Evolutionary conservation across 352 stramenopile species (phyloP), one percentile per base, ranked within the genome.

Genomic region (Pythium coloratum): DNA sequence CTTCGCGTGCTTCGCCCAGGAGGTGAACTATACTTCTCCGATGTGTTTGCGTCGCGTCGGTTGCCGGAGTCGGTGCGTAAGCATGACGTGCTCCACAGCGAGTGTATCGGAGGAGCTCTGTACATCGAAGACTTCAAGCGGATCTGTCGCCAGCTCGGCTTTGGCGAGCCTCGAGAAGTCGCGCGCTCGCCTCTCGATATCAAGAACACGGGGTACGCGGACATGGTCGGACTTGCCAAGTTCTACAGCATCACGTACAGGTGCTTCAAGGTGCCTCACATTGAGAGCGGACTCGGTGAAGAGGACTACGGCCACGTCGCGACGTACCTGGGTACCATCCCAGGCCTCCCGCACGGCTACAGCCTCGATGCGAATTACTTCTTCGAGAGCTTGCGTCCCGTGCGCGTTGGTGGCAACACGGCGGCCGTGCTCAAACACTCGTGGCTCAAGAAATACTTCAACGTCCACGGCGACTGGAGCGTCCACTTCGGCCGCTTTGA

Each of bases 71-170:
- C 72, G 36, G 90, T 60, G 16, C 78, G 80, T 40, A 79, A 94
- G 24, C 78, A 97, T 73, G 75, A 87, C 33, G 83, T 96, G 9
- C 71, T 98, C 2, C 96, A 91, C 82, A 90, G 91, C 44, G 91
- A 98, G 72, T 97, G 93, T 64, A 74, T 98, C 13, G 84, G 73
- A 4, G 93, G 93, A 38, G 91, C 93, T 1, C 69, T 98, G 14
- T 98, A 98, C 70, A 88, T 86, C 75, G 92, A 97, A 67, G 93
- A 98, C 67, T 97, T 98, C 75, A 77, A 91, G 62, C 87, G 89
- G 26, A 73, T 97, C 30, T 84, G 84, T 38, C 82, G 80, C 42
- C 78, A 86, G 46, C 78, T 83, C 59, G 93, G 91, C 33, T 98
- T 97, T 72, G 76, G 73, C 33, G 90, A 97, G 71, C 87, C 89